Base-by-base conservation (phyloP, 345 rosid genomes). In the Linum trigynum region DNA sequence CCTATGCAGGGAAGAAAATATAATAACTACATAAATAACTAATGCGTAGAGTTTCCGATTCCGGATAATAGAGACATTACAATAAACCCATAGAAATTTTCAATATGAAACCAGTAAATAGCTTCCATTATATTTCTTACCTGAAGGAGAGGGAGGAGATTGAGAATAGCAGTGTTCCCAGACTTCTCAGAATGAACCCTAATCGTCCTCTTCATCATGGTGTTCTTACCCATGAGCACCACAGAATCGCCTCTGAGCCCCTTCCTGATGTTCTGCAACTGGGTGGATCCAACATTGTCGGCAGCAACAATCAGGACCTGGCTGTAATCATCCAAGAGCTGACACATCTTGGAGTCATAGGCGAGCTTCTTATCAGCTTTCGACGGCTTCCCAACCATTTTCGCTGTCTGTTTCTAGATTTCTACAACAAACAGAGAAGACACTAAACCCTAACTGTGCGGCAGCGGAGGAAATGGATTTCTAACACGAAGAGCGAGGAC, bases 191-290 rank as follows among this genome's bases (percentile, higher is more conserved):
- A 57, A 37, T 57, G 61, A 32, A 57, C 38, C 61, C 61, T 57
- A 57, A 57, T 57, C 16, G 61, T 17, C 61, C 61, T 57, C 61
- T 57, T 57, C 61, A 57, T 57, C 61, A 57, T 57, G 11, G 61
- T 57, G 38, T 57, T 57, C 61, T 57, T 57, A 12, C 61, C 61
- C 61, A 57, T 57, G 38, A 57, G 36, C 7, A 57, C 61, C 10
- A 57, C 61, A 7, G 61, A 57, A 37, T 57, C 61, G 2, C 61
- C 61, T 1, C 61, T 32, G 32, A 57, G 23, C 1, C 61, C 61
- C 61, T 37, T 57, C 38, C 61, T 7, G 37, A 57, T 57, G 61
- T 57, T 57, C 61, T 57, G 61, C 10, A 57, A 37, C 61, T 57
- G 61, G 61, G 36, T 57, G 61, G 61, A 57, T 37, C 61, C 61